Evolutionary conservation across 1,284 basidiomycete genomes (phyloP).

Genomic region (Ganoderma leucocontextum): DNA sequence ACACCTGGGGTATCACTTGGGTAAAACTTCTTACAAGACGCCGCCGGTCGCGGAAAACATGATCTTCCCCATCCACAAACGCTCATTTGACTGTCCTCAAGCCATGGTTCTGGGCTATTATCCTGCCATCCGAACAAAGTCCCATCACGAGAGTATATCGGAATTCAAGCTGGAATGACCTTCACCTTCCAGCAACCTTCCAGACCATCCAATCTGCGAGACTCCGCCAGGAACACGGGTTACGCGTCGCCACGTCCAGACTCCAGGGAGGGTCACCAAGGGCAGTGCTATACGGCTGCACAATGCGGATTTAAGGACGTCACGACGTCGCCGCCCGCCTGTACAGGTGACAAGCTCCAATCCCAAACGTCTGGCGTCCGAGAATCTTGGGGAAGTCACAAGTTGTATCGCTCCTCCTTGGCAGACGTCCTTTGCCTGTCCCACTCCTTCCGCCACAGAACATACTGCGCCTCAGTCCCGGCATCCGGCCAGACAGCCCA

Average conservation of each 20-base stretch:
- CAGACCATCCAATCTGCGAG: background rate
- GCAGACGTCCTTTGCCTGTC: constrained; percentile 33
- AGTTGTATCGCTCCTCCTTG: constrained; percentile 10
- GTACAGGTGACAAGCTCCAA: background rate
- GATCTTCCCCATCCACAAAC: background rate
- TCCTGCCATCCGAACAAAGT: background rate
- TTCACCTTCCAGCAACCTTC: background rate
- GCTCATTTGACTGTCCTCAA: background rate
- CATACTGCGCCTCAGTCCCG: constrained; percentile 73
- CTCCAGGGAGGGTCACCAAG: background rate
- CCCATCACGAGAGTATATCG: background rate
- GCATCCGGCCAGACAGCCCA: constrained; percentile 83
- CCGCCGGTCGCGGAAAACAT: background rate
- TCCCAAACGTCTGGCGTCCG: background rate
- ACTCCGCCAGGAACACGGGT: background rate
- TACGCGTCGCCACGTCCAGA: background rate
- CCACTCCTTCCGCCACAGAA: constrained; percentile 62
- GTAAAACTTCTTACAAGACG: background rate
- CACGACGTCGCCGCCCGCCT: background rate
- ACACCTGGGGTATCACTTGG: background rate
- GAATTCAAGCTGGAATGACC: background rate
- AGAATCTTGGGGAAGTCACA: background rate
- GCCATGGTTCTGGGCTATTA: background rate
- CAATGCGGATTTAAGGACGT: background rate
- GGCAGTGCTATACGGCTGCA: background rate